Percentiles rank a stretch among this genome's conserved stretches.
Evolutionary conservation across 1,284 basidiomycete genomes (phyloP).

Genomic region (Cutaneotrichosporon dermatis): DNA sequence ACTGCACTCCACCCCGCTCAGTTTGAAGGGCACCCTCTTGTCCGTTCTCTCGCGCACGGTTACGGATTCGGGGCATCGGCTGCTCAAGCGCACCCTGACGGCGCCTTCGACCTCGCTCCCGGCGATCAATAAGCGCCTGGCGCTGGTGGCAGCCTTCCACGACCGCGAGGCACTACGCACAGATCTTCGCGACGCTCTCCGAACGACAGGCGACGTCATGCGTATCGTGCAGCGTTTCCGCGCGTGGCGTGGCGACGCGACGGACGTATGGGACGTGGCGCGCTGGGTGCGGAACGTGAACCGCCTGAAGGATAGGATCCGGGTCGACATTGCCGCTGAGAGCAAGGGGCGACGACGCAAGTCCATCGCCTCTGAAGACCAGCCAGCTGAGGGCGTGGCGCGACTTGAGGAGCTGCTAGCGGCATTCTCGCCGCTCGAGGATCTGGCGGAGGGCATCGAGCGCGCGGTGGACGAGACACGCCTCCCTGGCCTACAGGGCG

Average conservation of each 20-base stretch:
- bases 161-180: slow-evolving; percentile 62
- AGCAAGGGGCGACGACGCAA: slow-evolving; percentile 3
- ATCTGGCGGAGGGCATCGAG: slow-evolving; percentile 60
- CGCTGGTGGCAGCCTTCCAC: slow-evolving; percentile 72
- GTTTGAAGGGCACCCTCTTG: slow-evolving; percentile 60
- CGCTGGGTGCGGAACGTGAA: slow-evolving; percentile 34
- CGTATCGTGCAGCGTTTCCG: slow-evolving; percentile 76
- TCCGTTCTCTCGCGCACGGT: slow-evolving; percentile 74
- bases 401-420: slow-evolving; percentile 54
- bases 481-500: slow-evolving; percentile 22
- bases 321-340: not conserved
- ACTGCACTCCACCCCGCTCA: slow-evolving; percentile 4
- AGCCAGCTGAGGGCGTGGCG: slow-evolving; percentile 14
- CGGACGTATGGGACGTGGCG: slow-evolving; percentile 50
- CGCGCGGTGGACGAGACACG: slow-evolving; percentile 54
- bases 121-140: slow-evolving; percentile 70
- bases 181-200: slow-evolving; percentile 62
- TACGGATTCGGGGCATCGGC: slow-evolving; percentile 73
- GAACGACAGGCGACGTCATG: slow-evolving; percentile 64
- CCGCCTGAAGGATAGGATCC: slow-evolving; percentile 24
- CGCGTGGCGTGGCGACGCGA: slow-evolving; percentile 62
- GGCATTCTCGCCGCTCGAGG: slow-evolving; percentile 57
- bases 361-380: not conserved
- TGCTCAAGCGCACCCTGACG: slow-evolving; percentile 54
- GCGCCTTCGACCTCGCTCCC: slow-evolving; percentile 68